Percentiles rank a stretch among this genome's conserved stretches.
These are phyloP conservation scores for Phytophthora pini DNA, from an alignment of 352 stramenopile species.

Conservation along the genomic window DNA sequence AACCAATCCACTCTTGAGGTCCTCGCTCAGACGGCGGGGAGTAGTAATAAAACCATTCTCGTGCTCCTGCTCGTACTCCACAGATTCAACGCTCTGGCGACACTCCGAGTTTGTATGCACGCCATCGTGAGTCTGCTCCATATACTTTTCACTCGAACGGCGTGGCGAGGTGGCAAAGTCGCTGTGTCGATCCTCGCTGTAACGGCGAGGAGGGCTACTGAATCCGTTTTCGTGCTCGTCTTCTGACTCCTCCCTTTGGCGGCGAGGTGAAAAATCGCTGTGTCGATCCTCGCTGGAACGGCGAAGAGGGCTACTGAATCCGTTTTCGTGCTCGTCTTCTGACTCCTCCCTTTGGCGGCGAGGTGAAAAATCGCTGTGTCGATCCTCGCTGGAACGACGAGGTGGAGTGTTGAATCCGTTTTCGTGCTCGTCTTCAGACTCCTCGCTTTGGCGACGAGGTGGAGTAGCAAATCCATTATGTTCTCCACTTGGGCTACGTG, in stretches of 20 bases:
- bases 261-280: background rate
- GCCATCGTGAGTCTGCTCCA: constrained; percentile 1
- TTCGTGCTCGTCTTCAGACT: background rate
- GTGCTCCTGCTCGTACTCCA: constrained; percentile 1
- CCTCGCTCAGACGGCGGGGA: background rate
- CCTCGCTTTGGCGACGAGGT: no score
- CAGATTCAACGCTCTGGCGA: constrained; percentile 1
- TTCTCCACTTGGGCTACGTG: no score
- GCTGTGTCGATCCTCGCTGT: constrained; percentile 4
- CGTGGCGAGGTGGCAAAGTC: background rate
- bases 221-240: constrained; percentile 2
- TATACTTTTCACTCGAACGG: constrained; percentile 14
- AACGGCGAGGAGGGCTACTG: constrained; percentile 1
- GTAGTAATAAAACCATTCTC: constrained; percentile 2
- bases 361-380: background rate
- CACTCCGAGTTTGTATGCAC: background rate
- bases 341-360: constrained; percentile 6
- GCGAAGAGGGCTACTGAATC: background rate
- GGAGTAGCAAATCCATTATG: no score
- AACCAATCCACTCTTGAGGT: background rate
- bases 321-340: constrained; percentile 1
- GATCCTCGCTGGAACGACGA: constrained; percentile 5
- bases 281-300: constrained; percentile 11
- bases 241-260: constrained; percentile 4
- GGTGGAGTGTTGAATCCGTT: constrained; percentile 5